A percentile compares a stretch with the other conserved stretches of the same genome.
phyloP scores from a whole-genome alignment of 768 basidiomycete species.

The Boletus subcaerulescens region DNA sequence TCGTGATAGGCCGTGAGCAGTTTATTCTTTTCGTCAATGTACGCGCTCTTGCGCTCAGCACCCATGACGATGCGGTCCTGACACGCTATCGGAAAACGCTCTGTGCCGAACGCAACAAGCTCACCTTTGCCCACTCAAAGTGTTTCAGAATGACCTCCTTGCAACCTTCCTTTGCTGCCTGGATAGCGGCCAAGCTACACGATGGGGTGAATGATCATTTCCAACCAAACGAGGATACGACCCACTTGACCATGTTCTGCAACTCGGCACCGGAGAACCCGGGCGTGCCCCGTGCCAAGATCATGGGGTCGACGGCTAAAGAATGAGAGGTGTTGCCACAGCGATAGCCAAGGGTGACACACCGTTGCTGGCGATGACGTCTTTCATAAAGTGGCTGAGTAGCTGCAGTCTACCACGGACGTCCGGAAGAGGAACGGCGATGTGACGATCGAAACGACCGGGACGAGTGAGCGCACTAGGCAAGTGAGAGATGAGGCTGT shows the following conservation, averaged over 20 bases:
- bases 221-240: slow-evolving; percentile 9
- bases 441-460: slow-evolving; percentile 92
- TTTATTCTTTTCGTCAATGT: slow-evolving; percentile 84
- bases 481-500: slow-evolving; percentile 12
- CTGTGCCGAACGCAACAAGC: neutral
- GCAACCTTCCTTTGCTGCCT: slow-evolving; percentile 84
- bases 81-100: neutral
- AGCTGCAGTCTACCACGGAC: slow-evolving; percentile 93
- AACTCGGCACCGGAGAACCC: slow-evolving; percentile 97
- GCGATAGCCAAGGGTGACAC: slow-evolving; percentile 10
- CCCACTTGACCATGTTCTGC: slow-evolving; percentile 94
- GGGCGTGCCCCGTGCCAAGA: slow-evolving; percentile 90
- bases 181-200: slow-evolving; percentile 82
- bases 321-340: neutral
- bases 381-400: slow-evolving; percentile 85
- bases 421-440: slow-evolving; percentile 93
- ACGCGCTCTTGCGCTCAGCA: slow-evolving; percentile 87
- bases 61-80: slow-evolving; percentile 97
- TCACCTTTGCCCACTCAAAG: slow-evolving; percentile 97
- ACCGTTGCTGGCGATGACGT: slow-evolving; percentile 64
- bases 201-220: neutral
- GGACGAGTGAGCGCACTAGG: slow-evolving; percentile 89
- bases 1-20: slow-evolving; percentile 96
- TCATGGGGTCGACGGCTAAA: slow-evolving; percentile 76
- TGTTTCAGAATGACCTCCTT: slow-evolving; percentile 71